phyloP scores from a whole-genome alignment of 2,329 filamentous ascomycete species.

The Aureobasidium sp. region DNA sequence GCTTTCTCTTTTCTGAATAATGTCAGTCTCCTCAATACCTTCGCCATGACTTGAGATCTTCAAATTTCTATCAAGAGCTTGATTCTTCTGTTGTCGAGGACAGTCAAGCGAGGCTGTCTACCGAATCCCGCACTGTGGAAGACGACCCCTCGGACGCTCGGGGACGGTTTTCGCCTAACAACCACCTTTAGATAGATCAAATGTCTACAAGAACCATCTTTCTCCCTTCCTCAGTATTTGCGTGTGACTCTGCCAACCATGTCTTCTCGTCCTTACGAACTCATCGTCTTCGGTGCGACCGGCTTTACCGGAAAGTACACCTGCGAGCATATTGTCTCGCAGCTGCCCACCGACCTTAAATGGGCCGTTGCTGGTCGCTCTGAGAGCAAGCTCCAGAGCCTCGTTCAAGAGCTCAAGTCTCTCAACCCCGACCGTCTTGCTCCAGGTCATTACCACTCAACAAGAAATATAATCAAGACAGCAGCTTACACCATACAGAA shows the following conservation, averaged over 20 bases:
- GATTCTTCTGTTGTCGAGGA: not conserved
- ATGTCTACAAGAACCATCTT: not conserved
- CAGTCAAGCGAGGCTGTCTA: not conserved
- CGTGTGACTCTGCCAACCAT: not conserved
- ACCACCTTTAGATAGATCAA: not conserved
- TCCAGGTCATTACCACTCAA: constrained; percentile 50
- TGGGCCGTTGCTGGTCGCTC: constrained; percentile 87
- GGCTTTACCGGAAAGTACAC: constrained; percentile 79
- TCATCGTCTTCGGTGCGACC: constrained; percentile 60
- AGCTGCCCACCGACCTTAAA: constrained; percentile 67
- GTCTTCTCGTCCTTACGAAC: constrained; percentile 49
- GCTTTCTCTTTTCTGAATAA: not conserved
- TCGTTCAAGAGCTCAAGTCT: constrained; percentile 60
- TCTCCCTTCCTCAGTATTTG: not conserved
- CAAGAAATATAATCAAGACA: not conserved
- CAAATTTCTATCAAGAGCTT: not conserved
- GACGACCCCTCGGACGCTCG: not conserved
- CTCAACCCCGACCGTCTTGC: constrained; percentile 62
- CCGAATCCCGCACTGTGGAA: not conserved
- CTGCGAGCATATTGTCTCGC: constrained; percentile 65
- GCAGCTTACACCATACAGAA: constrained; percentile 13
- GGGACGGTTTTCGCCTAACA: constrained; percentile 2
- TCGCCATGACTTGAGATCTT: constrained; percentile 3
- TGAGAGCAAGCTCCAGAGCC: constrained; percentile 61
- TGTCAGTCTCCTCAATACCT: not conserved